phyloP scores from a whole-genome alignment of 192 early-diverging fungal genomes.

The Neocallimastix lanati region DNA sequence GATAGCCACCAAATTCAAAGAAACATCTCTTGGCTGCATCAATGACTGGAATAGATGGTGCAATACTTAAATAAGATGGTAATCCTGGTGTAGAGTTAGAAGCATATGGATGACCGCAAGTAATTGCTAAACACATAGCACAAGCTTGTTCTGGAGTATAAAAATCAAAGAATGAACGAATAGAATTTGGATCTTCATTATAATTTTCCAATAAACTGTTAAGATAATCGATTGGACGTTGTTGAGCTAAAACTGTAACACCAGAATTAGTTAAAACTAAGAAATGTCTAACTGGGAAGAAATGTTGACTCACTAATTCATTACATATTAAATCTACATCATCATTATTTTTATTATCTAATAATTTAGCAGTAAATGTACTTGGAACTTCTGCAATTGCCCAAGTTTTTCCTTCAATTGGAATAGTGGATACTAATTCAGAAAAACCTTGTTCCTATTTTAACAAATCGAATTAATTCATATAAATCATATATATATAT shows the following conservation, averaged over 20 bases:
- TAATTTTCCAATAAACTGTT: slow-evolving; percentile 29
- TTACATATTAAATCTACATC: slow-evolving; percentile 23
- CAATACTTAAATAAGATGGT: slow-evolving; percentile 8
- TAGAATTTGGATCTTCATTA: slow-evolving; percentile 3
- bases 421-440: neutral
- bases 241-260: slow-evolving; percentile 41
- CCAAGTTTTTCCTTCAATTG: slow-evolving; percentile 66
- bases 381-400: slow-evolving; percentile 41
- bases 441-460: neutral
- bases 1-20: slow-evolving; percentile 18
- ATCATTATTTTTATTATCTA: neutral
- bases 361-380: slow-evolving; percentile 1
- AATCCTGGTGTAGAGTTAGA: neutral
- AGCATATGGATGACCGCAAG: slow-evolving; percentile 21
- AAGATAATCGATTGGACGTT: slow-evolving; percentile 59
- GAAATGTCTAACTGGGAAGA: slow-evolving; percentile 35
- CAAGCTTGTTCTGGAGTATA: slow-evolving; percentile 54
- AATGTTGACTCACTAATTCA: slow-evolving; percentile 44
- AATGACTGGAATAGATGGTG: slow-evolving; percentile 6
- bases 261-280: slow-evolving; percentile 63
- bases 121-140: slow-evolving; percentile 68
- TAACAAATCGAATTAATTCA: too few species aligned
- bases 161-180: slow-evolving; percentile 22
- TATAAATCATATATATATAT: too few species aligned
- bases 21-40: slow-evolving; percentile 11